Evolutionary conservation across 2,329 filamentous ascomycete species (phyloP).

Genomic region (Neoscytalidium dimidiatum): DNA sequence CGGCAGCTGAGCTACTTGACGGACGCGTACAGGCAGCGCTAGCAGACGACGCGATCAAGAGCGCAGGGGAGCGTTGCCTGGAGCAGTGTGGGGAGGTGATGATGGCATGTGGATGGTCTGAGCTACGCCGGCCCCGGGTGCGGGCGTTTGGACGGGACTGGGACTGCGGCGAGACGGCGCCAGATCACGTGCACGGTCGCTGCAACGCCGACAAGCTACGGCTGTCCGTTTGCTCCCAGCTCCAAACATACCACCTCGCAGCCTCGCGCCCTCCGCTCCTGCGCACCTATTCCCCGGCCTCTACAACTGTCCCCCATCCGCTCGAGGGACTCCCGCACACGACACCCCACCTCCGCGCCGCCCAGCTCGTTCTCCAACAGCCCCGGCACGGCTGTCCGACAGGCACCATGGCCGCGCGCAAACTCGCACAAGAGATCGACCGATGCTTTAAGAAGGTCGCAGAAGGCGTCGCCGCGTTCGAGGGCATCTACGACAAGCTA

Average conservation of each 20-base stretch:
- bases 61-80: not conserved
- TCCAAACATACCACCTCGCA: slow-evolving; percentile 10
- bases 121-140: not conserved
- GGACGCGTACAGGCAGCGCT: not conserved
- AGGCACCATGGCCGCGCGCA: slow-evolving; percentile 83
- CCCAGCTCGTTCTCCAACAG: slow-evolving; percentile 19
- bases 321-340: not conserved
- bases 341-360: not conserved
- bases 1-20: not conserved
- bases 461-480: slow-evolving; percentile 90
- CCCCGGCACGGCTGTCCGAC: slow-evolving; percentile 35
- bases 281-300: not conserved
- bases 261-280: slow-evolving; percentile 3
- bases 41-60: not conserved
- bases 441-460: slow-evolving; percentile 99
- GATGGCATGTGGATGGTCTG: slow-evolving; percentile 6
- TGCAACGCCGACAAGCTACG: slow-evolving; percentile 16
- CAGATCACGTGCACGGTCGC: slow-evolving; percentile 4
- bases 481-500: slow-evolving; percentile 97
- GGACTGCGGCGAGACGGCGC: not conserved
- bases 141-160: not conserved
- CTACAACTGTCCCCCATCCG: not conserved
- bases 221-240: slow-evolving; percentile 13
- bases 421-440: slow-evolving; percentile 96
- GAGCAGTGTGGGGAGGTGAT: not conserved